Conservation (phyloP, 2,329 filamentous ascomycete genomes). For the Pleomassaria siparia region DNA sequence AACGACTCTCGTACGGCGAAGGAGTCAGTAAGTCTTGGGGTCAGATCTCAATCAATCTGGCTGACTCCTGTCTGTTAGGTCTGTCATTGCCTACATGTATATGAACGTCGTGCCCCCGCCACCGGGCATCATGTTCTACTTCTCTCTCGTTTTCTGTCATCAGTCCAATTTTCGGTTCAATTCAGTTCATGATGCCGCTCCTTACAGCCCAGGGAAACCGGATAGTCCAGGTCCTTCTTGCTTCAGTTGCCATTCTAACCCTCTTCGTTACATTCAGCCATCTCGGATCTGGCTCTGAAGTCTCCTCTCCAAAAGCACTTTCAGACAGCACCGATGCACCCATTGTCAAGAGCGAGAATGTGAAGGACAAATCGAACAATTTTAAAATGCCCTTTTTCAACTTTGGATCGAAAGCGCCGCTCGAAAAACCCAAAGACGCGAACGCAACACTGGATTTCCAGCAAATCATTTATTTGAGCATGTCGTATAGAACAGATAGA, state of each 20-base stretch:
- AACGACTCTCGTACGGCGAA: too few species aligned
- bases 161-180: too few species aligned
- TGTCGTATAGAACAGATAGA: constrained; percentile 17
- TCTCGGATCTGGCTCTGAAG: constrained; percentile 5
- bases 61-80: too few species aligned
- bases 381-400: not conserved
- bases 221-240: constrained; percentile 12
- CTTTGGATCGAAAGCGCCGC: constrained; percentile 3
- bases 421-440: constrained; percentile 8
- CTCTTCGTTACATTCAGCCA: constrained; percentile 14
- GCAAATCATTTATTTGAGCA: constrained; percentile 18
- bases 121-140: not conserved
- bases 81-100: not conserved
- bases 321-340: not conserved
- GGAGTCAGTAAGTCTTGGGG: too few species aligned
- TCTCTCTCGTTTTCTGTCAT: not conserved
- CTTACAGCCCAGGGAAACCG: constrained; percentile 13
- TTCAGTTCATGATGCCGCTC: constrained; percentile 8
- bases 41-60: too few species aligned
- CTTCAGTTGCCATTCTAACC: constrained; percentile 8
- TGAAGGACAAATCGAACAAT: not conserved
- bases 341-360: not conserved
- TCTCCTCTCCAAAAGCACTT: not conserved
- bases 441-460: constrained; percentile 19
- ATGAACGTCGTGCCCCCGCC: not conserved